phyloP scores from a whole-genome alignment of 164 flowering plant species.

The Liquidambar formosana region DNA sequence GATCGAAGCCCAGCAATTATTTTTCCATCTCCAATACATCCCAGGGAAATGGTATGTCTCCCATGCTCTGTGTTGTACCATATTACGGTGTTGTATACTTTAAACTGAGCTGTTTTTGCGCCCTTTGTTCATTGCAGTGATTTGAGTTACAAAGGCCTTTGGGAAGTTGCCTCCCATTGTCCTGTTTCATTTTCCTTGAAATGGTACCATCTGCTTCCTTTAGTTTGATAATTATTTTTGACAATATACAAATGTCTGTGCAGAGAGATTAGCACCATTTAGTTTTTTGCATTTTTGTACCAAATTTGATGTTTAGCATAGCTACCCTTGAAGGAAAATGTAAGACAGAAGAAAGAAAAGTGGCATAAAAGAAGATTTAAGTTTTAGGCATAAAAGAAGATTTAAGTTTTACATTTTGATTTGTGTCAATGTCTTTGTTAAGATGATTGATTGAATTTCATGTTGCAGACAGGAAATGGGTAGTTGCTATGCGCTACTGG shows the following conservation, averaged over 20 bases:
- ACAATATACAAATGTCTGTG: background rate
- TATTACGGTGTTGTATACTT: background rate
- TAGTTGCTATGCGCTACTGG: slow-evolving; percentile 3
- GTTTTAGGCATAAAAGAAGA: too few relatives aligned
- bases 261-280: background rate
- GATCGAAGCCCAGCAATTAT: slow-evolving; percentile 38
- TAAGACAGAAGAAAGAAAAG: too few relatives aligned
- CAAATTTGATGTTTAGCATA: background rate
- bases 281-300: background rate
- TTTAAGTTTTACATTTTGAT: background rate
- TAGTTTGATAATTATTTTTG: background rate
- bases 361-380: too few relatives aligned
- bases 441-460: background rate
- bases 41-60: slow-evolving; percentile 19
- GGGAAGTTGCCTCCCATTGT: background rate
- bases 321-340: too few relatives aligned
- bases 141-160: background rate
- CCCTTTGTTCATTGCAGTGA: slow-evolving; percentile 4
- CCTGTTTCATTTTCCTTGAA: slow-evolving; percentile 2
- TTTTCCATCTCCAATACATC: slow-evolving; percentile 38
- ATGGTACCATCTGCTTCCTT: background rate
- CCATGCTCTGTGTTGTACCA: background rate
- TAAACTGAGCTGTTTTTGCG: background rate
- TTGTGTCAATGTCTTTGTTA: background rate
- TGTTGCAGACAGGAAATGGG: slow-evolving; percentile 13